Conservation (phyloP, 768 basidiomycete genomes). For the Lactarius pseudohatsudake region DNA sequence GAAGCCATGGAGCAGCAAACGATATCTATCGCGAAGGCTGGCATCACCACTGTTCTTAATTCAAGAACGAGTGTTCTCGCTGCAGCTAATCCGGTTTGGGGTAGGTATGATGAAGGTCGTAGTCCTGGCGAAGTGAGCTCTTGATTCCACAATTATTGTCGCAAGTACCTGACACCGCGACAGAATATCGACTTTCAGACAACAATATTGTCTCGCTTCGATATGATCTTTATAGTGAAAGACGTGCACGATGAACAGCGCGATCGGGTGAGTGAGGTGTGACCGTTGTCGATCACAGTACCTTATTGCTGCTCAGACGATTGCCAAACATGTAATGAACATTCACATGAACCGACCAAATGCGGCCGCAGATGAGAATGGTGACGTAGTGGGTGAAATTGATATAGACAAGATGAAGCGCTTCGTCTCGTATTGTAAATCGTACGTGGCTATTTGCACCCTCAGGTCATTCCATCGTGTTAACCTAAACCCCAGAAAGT, state of each 20-base stretch:
- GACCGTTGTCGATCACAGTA: background rate
- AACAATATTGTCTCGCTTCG: constrained; percentile 96
- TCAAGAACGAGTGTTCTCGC: constrained; percentile 94
- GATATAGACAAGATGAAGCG: constrained; percentile 98
- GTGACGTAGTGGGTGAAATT: constrained; percentile 80
- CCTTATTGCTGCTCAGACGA: constrained; percentile 56
- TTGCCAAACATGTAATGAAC: constrained; percentile 97
- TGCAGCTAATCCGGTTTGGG: constrained; percentile 97
- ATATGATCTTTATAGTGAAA: constrained; percentile 99
- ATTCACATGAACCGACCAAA: constrained; percentile 95
- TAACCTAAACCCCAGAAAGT: constrained; percentile 61
- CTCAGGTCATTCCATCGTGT: background rate
- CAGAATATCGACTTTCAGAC: constrained; percentile 98
- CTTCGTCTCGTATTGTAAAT: constrained; percentile 95
- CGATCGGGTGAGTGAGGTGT: constrained; percentile 63
- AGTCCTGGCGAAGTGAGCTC: constrained; percentile 83
- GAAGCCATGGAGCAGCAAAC: constrained; percentile 99
- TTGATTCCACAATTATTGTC: background rate
- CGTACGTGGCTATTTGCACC: constrained; percentile 45
- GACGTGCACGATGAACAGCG: constrained; percentile 96
- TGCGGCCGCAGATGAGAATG: constrained; percentile 55
- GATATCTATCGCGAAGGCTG: constrained; percentile 98
- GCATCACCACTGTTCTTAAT: constrained; percentile 96
- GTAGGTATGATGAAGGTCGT: constrained; percentile 94
- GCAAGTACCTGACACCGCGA: background rate